Evolutionary conservation across 257 asterid species (phyloP).

Genomic region (Cordia subcordata): DNA sequence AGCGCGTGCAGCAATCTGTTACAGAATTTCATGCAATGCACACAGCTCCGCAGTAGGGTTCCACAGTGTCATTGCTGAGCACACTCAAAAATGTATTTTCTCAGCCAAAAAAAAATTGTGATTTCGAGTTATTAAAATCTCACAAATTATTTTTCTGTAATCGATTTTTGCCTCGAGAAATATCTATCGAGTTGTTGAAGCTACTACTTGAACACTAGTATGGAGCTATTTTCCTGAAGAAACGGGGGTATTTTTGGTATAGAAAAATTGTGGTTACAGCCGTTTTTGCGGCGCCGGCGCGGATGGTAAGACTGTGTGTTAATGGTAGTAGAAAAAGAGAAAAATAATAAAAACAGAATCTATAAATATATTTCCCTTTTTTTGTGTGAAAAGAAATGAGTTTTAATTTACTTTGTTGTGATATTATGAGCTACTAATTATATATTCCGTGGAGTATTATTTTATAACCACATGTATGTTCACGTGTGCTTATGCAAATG

Average conservation of each 20-base stretch:
- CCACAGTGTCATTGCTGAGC: no score
- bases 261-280: conserved; percentile 35
- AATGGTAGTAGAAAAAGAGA: neutral
- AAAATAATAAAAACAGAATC: neutral
- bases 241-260: conserved; percentile 25
- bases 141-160: no score
- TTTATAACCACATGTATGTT: neutral
- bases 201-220: no score
- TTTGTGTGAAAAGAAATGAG: neutral
- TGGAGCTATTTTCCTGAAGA: no score
- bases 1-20: no score
- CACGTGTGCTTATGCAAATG: neutral
- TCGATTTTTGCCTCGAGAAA: no score
- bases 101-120: no score
- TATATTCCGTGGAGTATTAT: neutral
- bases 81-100: no score
- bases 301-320: conserved; percentile 32
- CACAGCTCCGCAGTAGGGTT: no score
- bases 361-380: neutral
- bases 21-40: no score
- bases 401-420: neutral
- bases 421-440: neutral
- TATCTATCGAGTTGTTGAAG: no score
- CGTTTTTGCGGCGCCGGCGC: conserved; percentile 80
- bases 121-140: no score